These are phyloP conservation scores for Russula foetens DNA, from an alignment of 768 basidiomycete species.

Conservation along the genomic window DNA sequence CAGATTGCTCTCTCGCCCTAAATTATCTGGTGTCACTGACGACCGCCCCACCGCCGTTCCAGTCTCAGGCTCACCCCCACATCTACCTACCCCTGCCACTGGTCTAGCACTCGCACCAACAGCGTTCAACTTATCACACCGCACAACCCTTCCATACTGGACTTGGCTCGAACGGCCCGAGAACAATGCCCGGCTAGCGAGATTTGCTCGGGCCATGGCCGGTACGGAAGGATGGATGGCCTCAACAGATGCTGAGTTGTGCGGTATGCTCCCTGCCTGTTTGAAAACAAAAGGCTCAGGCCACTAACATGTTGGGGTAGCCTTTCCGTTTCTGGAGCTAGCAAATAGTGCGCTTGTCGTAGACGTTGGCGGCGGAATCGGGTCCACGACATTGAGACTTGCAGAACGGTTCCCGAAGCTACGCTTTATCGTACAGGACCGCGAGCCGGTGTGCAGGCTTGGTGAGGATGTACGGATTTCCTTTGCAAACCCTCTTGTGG, in stretches of 20 bases:
- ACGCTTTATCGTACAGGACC: constrained; percentile 57
- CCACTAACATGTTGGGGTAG: constrained; percentile 28
- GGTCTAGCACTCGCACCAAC: constrained; percentile 35
- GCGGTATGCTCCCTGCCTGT: constrained; percentile 16
- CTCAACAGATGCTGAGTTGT: constrained; percentile 32
- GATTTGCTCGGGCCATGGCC: constrained; percentile 72
- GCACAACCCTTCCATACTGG: constrained; percentile 44
- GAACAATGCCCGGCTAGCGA: constrained; percentile 39
- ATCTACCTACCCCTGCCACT: neutral
- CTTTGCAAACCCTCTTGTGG: neutral
- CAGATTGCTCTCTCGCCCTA: constrained; percentile 17
- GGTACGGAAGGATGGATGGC: constrained; percentile 65
- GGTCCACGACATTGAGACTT: constrained; percentile 40
- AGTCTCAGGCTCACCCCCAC: neutral
- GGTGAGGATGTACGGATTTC: constrained; percentile 28
- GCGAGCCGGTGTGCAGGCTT: constrained; percentile 44
- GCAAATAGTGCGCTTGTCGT: constrained; percentile 44
- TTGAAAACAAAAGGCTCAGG: neutral
- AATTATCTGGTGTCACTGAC: constrained; percentile 6
- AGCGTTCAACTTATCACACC: constrained; percentile 70
- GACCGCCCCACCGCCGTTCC: neutral
- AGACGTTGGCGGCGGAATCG: constrained; percentile 67
- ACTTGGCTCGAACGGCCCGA: constrained; percentile 64
- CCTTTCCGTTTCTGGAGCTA: constrained; percentile 50
- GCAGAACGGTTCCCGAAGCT: constrained; percentile 33